phyloP scores from a whole-genome alignment of 208 protist genomes.

The Acanthamoeba royreba region DNA sequence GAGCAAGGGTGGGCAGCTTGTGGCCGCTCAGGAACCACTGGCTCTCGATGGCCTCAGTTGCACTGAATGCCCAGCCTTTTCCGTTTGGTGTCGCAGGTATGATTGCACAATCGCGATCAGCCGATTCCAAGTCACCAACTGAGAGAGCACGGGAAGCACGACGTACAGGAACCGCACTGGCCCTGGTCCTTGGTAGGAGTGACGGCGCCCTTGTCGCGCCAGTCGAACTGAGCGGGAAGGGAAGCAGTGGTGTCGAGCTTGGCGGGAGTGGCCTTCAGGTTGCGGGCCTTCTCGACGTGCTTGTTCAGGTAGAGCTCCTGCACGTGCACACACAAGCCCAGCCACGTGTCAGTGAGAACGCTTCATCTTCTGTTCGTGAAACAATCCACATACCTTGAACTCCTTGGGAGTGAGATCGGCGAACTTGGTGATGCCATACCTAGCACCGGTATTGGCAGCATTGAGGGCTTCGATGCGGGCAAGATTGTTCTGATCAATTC shows the following conservation, averaged over 20 bases:
- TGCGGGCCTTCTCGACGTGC: too few species aligned
- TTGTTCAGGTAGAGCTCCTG: too few species aligned
- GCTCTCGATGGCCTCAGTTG: slow-evolving; percentile 88
- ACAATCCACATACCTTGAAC: too few species aligned
- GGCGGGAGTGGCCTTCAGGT: too few species aligned
- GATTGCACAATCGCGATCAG: neutral
- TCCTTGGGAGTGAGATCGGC: too few species aligned
- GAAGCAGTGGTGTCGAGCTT: neutral
- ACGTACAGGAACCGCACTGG: slow-evolving; percentile 78
- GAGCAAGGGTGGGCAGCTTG: slow-evolving; percentile 84
- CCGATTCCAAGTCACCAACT: neutral
- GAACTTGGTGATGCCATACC: too few species aligned
- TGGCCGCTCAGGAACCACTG: slow-evolving; percentile 76
- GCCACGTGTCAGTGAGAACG: too few species aligned
- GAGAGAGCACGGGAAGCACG: neutral
- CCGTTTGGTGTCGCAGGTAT: neutral
- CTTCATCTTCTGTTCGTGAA: too few species aligned
- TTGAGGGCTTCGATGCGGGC: too few species aligned
- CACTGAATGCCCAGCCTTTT: slow-evolving; percentile 88
- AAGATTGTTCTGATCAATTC: too few species aligned
- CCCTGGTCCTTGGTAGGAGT: slow-evolving; percentile 74
- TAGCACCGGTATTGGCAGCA: too few species aligned
- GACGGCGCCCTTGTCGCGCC: slow-evolving; percentile 65
- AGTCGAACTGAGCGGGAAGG: slow-evolving; percentile 68
- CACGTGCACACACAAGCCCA: too few species aligned